Percentiles rank a stretch among this genome's conserved stretches.
These are phyloP conservation scores for Solioccasus polychromus DNA, from an alignment of 768 basidiomycete genomes.

Conservation along the genomic window DNA sequence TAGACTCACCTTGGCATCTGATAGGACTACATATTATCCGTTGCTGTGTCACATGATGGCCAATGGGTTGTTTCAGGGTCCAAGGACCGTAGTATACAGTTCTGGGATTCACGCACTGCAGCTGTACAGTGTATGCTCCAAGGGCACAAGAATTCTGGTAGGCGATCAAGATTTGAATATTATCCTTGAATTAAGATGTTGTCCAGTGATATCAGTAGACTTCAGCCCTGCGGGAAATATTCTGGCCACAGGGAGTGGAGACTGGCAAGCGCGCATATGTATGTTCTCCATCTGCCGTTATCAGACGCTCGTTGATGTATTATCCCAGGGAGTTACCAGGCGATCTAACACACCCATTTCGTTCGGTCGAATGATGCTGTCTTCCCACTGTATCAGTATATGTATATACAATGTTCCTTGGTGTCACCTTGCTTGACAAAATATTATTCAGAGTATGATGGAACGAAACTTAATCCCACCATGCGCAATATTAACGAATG, in stretches of 20 bases:
- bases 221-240: conserved; percentile 58
- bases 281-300: conserved; percentile 19
- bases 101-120: conserved; percentile 79
- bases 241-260: conserved; percentile 69
- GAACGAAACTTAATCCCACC: no score
- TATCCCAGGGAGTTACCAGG: conserved; percentile 30
- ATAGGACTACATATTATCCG: conserved; percentile 70
- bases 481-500: no score
- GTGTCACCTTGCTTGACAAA: no score
- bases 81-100: conserved; percentile 95
- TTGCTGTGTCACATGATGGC: conserved; percentile 88
- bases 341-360: conserved; percentile 17
- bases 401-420: no score
- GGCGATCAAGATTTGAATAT: conserved; percentile 18
- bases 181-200: conserved; percentile 8
- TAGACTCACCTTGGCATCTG: conserved; percentile 1
- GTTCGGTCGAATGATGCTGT: no score
- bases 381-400: no score
- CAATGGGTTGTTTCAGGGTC: conserved; percentile 94
- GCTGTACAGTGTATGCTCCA: conserved; percentile 93
- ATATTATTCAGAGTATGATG: no score
- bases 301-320: conserved; percentile 4
- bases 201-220: conserved; percentile 68
- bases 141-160: conserved; percentile 65
- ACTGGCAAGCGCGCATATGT: conserved; percentile 73